Evolutionary conservation across 257 asterid genomes (phyloP), one percentile per base, ranked within the genome.

Genomic region (Penstemon newberryi): DNA sequence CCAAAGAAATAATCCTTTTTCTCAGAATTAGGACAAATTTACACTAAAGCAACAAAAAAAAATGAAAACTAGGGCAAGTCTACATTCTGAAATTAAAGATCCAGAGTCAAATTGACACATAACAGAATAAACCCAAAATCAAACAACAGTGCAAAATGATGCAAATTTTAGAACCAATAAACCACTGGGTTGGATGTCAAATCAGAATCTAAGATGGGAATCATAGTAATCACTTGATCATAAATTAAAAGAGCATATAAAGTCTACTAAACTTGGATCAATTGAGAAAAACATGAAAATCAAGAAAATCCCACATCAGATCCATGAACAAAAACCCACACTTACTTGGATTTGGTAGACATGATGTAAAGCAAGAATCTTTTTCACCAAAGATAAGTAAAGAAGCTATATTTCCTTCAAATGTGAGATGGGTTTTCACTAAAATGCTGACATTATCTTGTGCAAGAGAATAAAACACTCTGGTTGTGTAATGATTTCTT

Each of bases 341-440:
- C 95, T 86, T 73, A 92, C 98, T 78, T 92, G 82, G 96, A 67
- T 80, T 86, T 89, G 73, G 87, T 60, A 77, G 96, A 80, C 96
- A 92, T 89, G 77, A 45, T 63, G 77, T 9, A 7, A 39, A 60
- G 74, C 63, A 51, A 63, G 57, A 33, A 39, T 18, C 60, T 60
- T 49, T 18, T 8, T 63, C 59, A 12, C 44, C 54, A 41, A 37
- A 50, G 56, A 52, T 11, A 77, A 61, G n/a, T 52, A 10, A 57
- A 75, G 73, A 56, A 33, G 55, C 59, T 56, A 8, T 38, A 53
- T 6, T 39, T 53, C 62, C 49, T 65, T 19, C 41, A 71, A 25
- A 42, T 45, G 45, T 57, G 38, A 64, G 70, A 33, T 25, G 64
- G 44, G 71, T 47, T 63, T 61, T 69, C 13, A 55, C 52, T 18